Base-by-base conservation (phyloP, 352 stramenopile genomes). In the Thalassiosira delicatula region DNA sequence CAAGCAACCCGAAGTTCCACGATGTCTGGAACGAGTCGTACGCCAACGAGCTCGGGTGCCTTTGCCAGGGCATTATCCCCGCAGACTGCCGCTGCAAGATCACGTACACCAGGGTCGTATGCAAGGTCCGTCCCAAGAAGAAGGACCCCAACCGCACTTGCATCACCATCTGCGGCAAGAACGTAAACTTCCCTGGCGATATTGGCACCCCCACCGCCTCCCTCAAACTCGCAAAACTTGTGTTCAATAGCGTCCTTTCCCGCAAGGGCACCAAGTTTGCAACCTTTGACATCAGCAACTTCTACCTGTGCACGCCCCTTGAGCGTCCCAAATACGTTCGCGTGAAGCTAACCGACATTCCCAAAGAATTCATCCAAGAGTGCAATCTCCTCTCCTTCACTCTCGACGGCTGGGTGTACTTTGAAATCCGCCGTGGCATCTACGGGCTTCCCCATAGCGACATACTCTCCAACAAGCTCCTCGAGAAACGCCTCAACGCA, bases 51-150 rank as follows among this genome's bases (percentile, higher is more conserved):
- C 71, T 79, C n/a, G 44, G 71, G 21, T 33, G 60, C 46, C 71
- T 79, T 7, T 71, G 61, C 60, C 71, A 79, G 51, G 71, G 71
- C 7, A 42, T 79, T 68, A 76, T 76, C 29, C 67, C 32, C 2
- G 0, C 1, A 1, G 46, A 73, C 5, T 9, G 44, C n/a, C 35
- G 8, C 32, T 37, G 19, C 33, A 19, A 49, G 1, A 54, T 66
- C 23, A 35, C 49, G 12, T 5, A 30, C 2, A 67, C 46, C 17
- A 37, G 19, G 29, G 67, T 75, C 2, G 49, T 75, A 14, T 53
- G 32, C 32, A 40, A 66, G n/a, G 17, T 42, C 32, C 29, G 29
- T 29, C 67, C 49, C 0, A 11, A 66, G 14, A 75, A 75, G 17
- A 32, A 44, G 35, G 56, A 67, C 29, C 49, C 67, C 12, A 46